Base-by-base conservation (phyloP, 192 early-diverging fungal genomes). In the Physocladia obscura region DNA sequence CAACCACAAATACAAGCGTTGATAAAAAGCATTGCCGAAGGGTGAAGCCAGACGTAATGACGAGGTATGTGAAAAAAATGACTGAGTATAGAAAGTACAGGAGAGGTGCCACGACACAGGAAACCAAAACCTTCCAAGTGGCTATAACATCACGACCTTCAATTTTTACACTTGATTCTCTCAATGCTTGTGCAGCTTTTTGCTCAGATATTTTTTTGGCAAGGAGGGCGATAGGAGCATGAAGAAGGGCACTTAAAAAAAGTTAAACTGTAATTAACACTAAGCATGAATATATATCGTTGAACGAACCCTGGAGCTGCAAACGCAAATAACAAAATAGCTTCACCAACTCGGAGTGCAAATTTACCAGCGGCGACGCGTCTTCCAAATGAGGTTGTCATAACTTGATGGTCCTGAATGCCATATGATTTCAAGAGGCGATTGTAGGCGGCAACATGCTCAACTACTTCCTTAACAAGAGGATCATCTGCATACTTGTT, bases 381-480 rank as follows among this genome's bases (percentile, higher is more conserved):
- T 37, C 56, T 68, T 24, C 88, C 85, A 22, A 97, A 76, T 1
- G 75, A 80, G 60, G 89, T 93, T 22, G 85, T 89, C 49, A 92
- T 84, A 21, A 98, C 97, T 81, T 99, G 96, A 79, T 98, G 97
- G 67, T 98, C 97, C 27, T 88, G 87, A 57, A 98, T 85, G 19
- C 97, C 97, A 75, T 96, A 94, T 79, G 92, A 93, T 49, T 88
- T 88, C 52, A 99, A 83, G 70, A 93, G 81, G 67, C 87, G 84
- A 77, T 98, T 95, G 80, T 98, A 98, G 21, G 89, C 86, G 47
- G 85, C 78, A 17, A 98, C 87, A 34, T 87, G 86, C 31, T 88
- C 79, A 40, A 85, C 86, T 30, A 93, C 77, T n/a, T 92, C 90
- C 65, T 88, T 82, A 21, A 97, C 91, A 34, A 84, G 88, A 4